A percentile compares a stretch with the other conserved stretches of the same genome.
phyloP scores from a whole-genome alignment of 768 basidiomycete genomes.

The Tricholoma saponaceum region DNA sequence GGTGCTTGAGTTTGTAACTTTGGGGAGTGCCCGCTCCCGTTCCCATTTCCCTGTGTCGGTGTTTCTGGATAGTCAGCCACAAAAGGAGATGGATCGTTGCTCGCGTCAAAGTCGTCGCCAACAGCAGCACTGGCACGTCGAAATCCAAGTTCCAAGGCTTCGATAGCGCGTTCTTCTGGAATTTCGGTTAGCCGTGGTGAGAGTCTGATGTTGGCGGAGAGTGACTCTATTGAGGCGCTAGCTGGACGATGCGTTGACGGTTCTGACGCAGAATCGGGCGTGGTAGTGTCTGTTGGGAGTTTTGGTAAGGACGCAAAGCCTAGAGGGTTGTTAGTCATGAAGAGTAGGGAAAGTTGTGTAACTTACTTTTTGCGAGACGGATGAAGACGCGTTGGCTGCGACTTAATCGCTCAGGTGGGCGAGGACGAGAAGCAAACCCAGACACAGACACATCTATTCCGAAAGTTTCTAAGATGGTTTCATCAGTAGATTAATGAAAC shows the following conservation, averaged over 20 bases:
- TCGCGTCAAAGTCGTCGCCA: background rate
- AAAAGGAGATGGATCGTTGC: background rate
- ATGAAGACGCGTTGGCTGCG: conserved; percentile 77
- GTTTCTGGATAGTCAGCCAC: background rate
- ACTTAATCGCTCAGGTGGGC: conserved; percentile 55
- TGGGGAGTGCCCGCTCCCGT: conserved; percentile 1
- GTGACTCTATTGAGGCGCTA: conserved; percentile 46
- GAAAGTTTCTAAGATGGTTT: conserved; percentile 43
- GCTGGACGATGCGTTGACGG: conserved; percentile 3
- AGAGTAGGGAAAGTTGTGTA: background rate
- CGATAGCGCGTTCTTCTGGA: conserved; percentile 52
- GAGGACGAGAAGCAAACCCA: conserved; percentile 66
- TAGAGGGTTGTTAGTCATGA: conserved; percentile 20
- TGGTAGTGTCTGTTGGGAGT: conserved; percentile 30
- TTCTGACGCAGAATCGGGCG: conserved; percentile 19
- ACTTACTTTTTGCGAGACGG: conserved; percentile 67
- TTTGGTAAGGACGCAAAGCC: conserved; percentile 77
- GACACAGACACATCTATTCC: conserved; percentile 72
- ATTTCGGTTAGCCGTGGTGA: conserved; percentile 60
- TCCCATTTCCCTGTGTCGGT: background rate
- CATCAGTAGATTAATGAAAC: too few relatives aligned
- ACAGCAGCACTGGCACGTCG: conserved; percentile 27
- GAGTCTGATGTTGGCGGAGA: conserved; percentile 41
- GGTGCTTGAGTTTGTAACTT: conserved; percentile 12
- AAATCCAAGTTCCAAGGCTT: conserved; percentile 53